Conservation (phyloP, 805 yeast species). For the Jamesozyma hellenica region DNA sequence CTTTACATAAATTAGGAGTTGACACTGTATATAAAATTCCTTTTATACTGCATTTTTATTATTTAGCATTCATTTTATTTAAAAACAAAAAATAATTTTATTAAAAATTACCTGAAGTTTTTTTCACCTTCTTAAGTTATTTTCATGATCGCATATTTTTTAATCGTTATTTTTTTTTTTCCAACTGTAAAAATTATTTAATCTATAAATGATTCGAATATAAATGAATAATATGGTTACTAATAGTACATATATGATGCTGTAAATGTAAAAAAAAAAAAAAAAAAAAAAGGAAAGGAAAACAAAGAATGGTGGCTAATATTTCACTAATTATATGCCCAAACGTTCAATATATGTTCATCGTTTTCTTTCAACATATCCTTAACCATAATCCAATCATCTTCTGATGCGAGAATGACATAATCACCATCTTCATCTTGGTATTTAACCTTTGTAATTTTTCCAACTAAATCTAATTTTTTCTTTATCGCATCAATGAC, state of each 20-base stretch:
- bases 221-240: too few relatives aligned
- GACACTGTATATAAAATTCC: not conserved
- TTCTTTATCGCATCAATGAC: slow-evolving; percentile 49
- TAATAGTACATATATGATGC: too few relatives aligned
- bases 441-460: slow-evolving; percentile 51
- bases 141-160: too few relatives aligned
- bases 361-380: slow-evolving; percentile 51
- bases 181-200: too few relatives aligned
- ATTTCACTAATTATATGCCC: slow-evolving; percentile 24
- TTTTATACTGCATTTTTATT: not conserved
- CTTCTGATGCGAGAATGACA: slow-evolving; percentile 74
- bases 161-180: too few relatives aligned
- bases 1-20: not conserved
- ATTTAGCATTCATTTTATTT: not conserved
- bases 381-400: slow-evolving; percentile 79
- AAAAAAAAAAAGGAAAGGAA: too few relatives aligned
- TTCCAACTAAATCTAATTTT: slow-evolving; percentile 46
- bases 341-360: slow-evolving; percentile 37
- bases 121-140: too few relatives aligned
- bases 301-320: too few relatives aligned
- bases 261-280: too few relatives aligned
- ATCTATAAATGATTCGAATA: too few relatives aligned
- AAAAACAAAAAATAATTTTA: too few relatives aligned
- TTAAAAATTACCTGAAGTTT: too few relatives aligned
- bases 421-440: slow-evolving; percentile 94